Conservation (phyloP, 352 stramenopile genomes). For the Pythium diclinum region DNA sequence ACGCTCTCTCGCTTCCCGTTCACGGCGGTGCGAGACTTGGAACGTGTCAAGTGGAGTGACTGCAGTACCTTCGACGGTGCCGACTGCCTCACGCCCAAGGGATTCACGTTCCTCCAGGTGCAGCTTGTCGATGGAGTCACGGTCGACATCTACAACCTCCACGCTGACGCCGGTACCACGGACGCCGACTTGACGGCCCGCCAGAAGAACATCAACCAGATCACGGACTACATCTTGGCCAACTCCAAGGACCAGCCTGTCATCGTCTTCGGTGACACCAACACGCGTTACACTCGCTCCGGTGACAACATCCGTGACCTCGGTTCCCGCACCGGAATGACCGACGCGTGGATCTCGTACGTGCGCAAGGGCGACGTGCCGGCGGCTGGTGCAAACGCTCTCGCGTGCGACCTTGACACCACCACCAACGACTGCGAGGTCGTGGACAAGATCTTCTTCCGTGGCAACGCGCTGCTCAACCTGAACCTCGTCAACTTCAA, state of each 20-base stretch:
- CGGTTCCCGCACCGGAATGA: slow-evolving; percentile 26
- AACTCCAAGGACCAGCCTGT: slow-evolving; percentile 47
- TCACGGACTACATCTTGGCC: slow-evolving; percentile 40
- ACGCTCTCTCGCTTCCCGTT: slow-evolving; percentile 44
- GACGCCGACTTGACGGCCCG: slow-evolving; percentile 34
- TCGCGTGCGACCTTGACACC: slow-evolving; percentile 33
- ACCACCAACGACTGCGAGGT: slow-evolving; percentile 49
- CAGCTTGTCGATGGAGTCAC: slow-evolving; percentile 39
- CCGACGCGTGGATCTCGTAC: slow-evolving; percentile 44
- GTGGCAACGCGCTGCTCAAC: slow-evolving; percentile 28
- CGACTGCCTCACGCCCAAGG: slow-evolving; percentile 58
- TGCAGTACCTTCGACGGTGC: slow-evolving; percentile 45
- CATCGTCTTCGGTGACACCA: slow-evolving; percentile 54
- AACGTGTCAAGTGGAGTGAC: slow-evolving; percentile 42
- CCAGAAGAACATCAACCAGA: slow-evolving; percentile 39
- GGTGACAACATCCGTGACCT: slow-evolving; percentile 47
- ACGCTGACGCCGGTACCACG: slow-evolving; percentile 38
- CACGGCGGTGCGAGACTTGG: slow-evolving; percentile 32
- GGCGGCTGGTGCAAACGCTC: slow-evolving; percentile 32
- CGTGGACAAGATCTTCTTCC: slow-evolving; percentile 62
- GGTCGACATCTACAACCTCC: slow-evolving; percentile 53
- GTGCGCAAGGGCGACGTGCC: slow-evolving; percentile 33
- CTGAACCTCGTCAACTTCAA: slow-evolving; percentile 37
- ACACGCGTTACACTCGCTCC: slow-evolving; percentile 48
- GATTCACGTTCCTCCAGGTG: slow-evolving; percentile 44